These are phyloP conservation scores for Nemania abortiva DNA, from an alignment of 2,329 filamentous ascomycete genomes.

Conservation along the genomic window DNA sequence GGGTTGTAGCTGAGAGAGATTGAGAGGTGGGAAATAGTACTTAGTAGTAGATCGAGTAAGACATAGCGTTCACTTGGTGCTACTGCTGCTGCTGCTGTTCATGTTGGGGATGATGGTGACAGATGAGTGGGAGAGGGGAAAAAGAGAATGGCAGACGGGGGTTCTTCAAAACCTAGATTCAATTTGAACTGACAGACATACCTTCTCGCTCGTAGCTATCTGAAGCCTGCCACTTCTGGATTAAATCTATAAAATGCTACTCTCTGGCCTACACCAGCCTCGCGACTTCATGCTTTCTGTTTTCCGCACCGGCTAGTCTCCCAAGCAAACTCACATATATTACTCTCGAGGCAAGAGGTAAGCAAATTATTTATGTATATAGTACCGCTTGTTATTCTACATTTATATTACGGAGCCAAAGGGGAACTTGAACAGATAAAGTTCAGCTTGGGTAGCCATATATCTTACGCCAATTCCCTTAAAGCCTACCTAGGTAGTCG, in stretches of 20 bases:
- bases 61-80: too few relatives aligned
- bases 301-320: neutral
- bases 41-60: constrained; percentile 14
- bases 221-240: neutral
- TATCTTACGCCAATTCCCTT: too few relatives aligned
- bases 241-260: neutral
- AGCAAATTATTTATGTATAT: neutral
- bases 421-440: too few relatives aligned
- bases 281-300: neutral
- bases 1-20: too few relatives aligned
- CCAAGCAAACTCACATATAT: too few relatives aligned
- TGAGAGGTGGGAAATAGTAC: constrained; percentile 19
- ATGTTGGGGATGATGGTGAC: neutral
- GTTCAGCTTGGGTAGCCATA: too few relatives aligned
- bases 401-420: too few relatives aligned
- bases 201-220: neutral
- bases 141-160: neutral
- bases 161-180: neutral
- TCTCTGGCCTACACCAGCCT: neutral
- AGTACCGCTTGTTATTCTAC: too few relatives aligned
- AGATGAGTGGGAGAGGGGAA: neutral
- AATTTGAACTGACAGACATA: neutral
- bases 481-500: too few relatives aligned
- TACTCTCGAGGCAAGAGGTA: neutral
- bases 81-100: neutral